Evolutionary conservation across 1,284 basidiomycete species (phyloP).

Genomic region (Cryptococcus hybrid): DNA sequence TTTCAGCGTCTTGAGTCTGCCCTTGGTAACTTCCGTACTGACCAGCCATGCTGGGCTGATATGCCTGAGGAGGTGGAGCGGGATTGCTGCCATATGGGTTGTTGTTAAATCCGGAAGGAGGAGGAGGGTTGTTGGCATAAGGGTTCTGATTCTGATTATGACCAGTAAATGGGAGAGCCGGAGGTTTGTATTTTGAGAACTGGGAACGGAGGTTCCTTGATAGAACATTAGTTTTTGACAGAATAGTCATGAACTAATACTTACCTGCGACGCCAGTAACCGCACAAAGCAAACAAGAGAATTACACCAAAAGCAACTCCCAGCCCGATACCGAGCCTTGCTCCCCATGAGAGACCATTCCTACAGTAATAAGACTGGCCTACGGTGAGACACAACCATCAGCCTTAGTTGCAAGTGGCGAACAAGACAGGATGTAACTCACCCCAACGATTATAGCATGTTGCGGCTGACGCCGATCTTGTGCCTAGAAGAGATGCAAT

Average conservation of each 20-base stretch:
- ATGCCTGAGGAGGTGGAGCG: constrained; percentile 29
- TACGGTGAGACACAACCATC: not conserved
- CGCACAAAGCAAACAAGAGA: constrained; percentile 27
- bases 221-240: not conserved
- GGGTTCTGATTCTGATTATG: constrained; percentile 17
- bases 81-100: constrained; percentile 18
- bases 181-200: constrained; percentile 33
- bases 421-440: constrained; percentile 1
- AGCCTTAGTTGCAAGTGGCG: not conserved
- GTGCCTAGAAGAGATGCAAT: constrained; percentile 4
- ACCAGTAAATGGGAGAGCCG: constrained; percentile 25
- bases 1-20: constrained; percentile 7
- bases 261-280: constrained; percentile 39
- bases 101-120: constrained; percentile 8
- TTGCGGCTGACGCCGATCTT: constrained; percentile 2
- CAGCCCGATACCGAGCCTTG: constrained; percentile 45
- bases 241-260: constrained; percentile 13
- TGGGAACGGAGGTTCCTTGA: constrained; percentile 24
- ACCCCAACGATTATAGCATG: constrained; percentile 17
- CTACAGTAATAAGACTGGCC: constrained; percentile 28
- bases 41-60: constrained; percentile 39
- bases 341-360: constrained; percentile 33
- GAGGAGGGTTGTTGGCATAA: constrained; percentile 39
- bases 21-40: constrained; percentile 21
- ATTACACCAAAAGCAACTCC: constrained; percentile 39